phyloP scores from a whole-genome alignment of 305 asterid genomes.

The Rubia occidens region DNA sequence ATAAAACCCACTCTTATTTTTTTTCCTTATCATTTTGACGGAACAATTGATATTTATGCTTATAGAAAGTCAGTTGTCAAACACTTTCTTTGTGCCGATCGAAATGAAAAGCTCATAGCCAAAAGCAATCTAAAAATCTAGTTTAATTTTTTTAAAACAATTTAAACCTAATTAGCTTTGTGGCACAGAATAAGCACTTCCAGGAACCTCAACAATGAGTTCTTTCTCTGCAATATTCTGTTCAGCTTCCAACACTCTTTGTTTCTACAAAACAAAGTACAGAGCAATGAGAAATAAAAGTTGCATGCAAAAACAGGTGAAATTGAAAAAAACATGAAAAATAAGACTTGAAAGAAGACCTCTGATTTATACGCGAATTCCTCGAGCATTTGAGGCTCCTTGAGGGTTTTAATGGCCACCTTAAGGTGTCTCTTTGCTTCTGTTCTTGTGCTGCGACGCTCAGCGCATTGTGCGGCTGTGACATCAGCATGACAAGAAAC shows the following conservation, averaged over 20 bases:
- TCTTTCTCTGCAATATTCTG: conserved; percentile 34
- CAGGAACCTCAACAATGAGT: conserved; percentile 71
- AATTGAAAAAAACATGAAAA: neutral
- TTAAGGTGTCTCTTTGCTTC: conserved; percentile 63
- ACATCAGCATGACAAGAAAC: conserved; percentile 92
- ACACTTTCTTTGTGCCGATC: too few relatives aligned
- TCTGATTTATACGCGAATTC: conserved; percentile 24
- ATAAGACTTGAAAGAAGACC: conserved; percentile 24
- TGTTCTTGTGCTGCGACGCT: conserved; percentile 47
- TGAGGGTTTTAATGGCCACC: conserved; percentile 38
- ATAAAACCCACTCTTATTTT: too few relatives aligned
- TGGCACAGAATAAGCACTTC: conserved; percentile 73
- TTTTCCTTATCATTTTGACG: too few relatives aligned
- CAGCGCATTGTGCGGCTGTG: conserved; percentile 63
- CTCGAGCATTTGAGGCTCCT: conserved; percentile 18
- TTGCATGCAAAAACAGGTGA: neutral
- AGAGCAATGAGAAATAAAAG: neutral
- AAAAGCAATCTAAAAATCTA: neutral
- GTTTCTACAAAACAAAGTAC: conserved; percentile 25
- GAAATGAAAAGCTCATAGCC: too few relatives aligned
- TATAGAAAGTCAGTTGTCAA: too few relatives aligned
- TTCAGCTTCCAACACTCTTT: conserved; percentile 15
- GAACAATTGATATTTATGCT: too few relatives aligned
- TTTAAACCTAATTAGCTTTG: conserved; percentile 7
- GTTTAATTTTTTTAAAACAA: neutral